These are phyloP conservation scores for Erucastrum elatum DNA, from an alignment of 345 rosid genomes.

Conservation along the genomic window DNA sequence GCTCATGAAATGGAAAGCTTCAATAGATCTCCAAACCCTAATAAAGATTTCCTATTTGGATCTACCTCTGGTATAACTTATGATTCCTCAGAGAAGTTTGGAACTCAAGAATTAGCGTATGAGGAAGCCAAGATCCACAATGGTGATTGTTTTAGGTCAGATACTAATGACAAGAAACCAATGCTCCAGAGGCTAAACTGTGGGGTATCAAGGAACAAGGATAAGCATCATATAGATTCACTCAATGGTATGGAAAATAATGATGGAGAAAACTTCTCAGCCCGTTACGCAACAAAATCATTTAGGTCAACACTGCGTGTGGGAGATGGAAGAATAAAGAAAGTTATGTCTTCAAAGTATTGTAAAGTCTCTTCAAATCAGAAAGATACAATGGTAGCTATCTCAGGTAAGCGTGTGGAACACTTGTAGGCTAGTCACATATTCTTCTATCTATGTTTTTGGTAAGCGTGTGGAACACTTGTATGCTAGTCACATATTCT, in stretches of 20 bases:
- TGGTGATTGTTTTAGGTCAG: conserved; percentile 48
- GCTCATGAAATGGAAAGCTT: conserved; percentile 42
- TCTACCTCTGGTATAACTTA: conserved; percentile 47
- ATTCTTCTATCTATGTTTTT: background rate
- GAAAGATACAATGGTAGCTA: conserved; percentile 53
- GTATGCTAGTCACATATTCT: background rate
- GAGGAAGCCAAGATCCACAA: conserved; percentile 44
- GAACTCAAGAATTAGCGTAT: conserved; percentile 42
- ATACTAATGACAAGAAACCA: conserved; percentile 41
- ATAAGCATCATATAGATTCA: conserved; percentile 62
- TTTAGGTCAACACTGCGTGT: conserved; percentile 64
- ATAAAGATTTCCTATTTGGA: conserved; percentile 44
- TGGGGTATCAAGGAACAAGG: conserved; percentile 49
- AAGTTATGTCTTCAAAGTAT: conserved; percentile 77
- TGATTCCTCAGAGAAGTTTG: conserved; percentile 48
- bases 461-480: conserved; percentile 9
- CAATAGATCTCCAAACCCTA: conserved; percentile 32
- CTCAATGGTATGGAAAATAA: conserved; percentile 52
- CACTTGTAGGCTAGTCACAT: background rate
- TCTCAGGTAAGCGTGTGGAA: conserved; percentile 46
- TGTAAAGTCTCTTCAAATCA: conserved; percentile 63
- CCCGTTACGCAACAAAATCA: conserved; percentile 55
- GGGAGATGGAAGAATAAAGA: conserved; percentile 86
- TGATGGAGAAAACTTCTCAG: conserved; percentile 85
- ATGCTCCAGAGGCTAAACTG: conserved; percentile 40